Conservation (phyloP, 192 early-diverging fungal species). For the Tieghemiomyces parasiticus region DNA sequence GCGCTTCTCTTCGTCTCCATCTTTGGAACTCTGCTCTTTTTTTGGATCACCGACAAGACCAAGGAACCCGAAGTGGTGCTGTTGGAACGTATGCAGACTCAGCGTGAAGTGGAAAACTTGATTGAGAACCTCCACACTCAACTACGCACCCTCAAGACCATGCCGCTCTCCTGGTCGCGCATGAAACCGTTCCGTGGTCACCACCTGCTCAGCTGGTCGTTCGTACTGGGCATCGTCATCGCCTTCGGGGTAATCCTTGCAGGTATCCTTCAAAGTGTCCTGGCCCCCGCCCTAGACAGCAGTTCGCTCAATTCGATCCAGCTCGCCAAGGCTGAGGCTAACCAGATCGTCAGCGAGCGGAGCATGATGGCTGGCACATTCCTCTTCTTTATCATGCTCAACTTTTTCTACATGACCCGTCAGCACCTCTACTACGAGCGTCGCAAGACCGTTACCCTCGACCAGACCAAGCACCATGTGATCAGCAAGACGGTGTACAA, state of each 20-base stretch:
- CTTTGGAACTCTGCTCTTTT: constrained; percentile 30
- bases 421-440: constrained; percentile 35
- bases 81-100: constrained; percentile 35
- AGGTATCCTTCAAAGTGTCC: constrained; percentile 12
- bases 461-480: constrained; percentile 26
- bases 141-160: constrained; percentile 25
- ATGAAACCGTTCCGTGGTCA: constrained; percentile 32
- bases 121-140: constrained; percentile 39
- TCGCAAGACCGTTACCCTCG: constrained; percentile 23
- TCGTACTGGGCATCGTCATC: constrained; percentile 20
- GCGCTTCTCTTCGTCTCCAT: constrained; percentile 28
- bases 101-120: constrained; percentile 38
- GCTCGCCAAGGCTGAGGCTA: not conserved
- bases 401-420: constrained; percentile 30
- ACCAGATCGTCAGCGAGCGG: constrained; percentile 14
- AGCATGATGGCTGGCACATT: constrained; percentile 27
- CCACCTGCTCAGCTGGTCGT: constrained; percentile 30
- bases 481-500: constrained; percentile 24
- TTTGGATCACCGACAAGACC: constrained; percentile 31
- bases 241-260: constrained; percentile 19
- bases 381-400: constrained; percentile 21
- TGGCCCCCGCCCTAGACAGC: not conserved
- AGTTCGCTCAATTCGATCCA: not conserved
- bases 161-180: constrained; percentile 29
- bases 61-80: constrained; percentile 34